Evolutionary conservation across 352 stramenopile species (phyloP).

Genomic region (Phytopythium ostracodes): DNA sequence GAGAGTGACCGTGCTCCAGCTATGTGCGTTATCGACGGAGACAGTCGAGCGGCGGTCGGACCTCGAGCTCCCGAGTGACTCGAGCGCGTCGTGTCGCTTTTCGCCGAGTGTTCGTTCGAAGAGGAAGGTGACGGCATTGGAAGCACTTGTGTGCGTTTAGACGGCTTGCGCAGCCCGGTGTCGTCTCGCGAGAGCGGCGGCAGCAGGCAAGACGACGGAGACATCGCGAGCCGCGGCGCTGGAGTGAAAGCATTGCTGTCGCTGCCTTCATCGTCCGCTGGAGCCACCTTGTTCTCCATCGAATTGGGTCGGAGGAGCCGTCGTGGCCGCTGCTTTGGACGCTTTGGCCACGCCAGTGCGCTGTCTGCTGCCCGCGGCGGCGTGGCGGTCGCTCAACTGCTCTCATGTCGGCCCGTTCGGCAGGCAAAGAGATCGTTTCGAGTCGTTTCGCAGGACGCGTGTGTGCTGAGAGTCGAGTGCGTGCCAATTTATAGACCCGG

Average conservation of each 20-base stretch:
- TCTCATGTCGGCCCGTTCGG: background rate
- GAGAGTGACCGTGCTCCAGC: background rate
- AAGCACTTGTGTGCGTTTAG: background rate
- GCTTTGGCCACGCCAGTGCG: no score
- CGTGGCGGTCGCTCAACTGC: background rate
- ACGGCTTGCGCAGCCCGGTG: background rate
- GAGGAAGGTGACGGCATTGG: background rate
- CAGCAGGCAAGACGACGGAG: background rate
- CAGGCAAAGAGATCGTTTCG: background rate
- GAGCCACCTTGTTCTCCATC: constrained; percentile 7
- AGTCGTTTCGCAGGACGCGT: background rate
- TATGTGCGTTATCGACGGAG: background rate
- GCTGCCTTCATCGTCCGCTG: background rate
- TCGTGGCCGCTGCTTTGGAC: no score
- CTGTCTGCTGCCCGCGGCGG: background rate
- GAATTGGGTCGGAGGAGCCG: no score
- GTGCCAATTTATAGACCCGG: background rate
- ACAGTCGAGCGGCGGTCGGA: background rate
- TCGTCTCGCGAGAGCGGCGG: background rate
- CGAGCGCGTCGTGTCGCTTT: background rate
- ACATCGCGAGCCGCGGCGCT: background rate
- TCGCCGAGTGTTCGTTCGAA: background rate
- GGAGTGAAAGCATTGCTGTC: background rate
- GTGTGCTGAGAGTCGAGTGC: no score
- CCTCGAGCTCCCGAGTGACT: background rate